These are phyloP conservation scores for Backusella sp. DNA, from an alignment of 192 early-diverging fungal species.

Conservation along the genomic window DNA sequence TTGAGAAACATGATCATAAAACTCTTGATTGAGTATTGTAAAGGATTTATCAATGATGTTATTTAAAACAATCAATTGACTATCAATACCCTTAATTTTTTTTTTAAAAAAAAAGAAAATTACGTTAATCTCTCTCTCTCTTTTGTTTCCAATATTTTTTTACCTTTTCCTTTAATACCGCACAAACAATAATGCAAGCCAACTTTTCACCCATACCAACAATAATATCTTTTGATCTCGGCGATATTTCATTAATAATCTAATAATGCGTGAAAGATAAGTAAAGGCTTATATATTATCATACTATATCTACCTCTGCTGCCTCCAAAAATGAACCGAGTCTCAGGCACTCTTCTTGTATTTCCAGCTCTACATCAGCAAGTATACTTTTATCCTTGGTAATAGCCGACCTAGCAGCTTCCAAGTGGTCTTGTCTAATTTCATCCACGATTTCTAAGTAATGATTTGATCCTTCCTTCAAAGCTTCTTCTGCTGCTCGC, in stretches of 20 bases:
- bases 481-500: constrained; percentile 34
- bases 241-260: constrained; percentile 95
- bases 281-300: neutral
- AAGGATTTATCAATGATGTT: constrained; percentile 82
- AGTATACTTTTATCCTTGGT: constrained; percentile 35
- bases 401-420: constrained; percentile 54
- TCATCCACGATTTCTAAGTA: constrained; percentile 74
- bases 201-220: constrained; percentile 94
- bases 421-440: constrained; percentile 72
- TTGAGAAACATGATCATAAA: constrained; percentile 90
- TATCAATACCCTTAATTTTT: constrained; percentile 62
- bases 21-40: constrained; percentile 87
- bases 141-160: neutral
- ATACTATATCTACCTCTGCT: constrained; percentile 54
- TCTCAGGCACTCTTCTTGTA: constrained; percentile 67
- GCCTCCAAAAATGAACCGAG: constrained; percentile 82
- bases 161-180: constrained; percentile 69
- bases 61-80: constrained; percentile 86
- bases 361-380: constrained; percentile 43
- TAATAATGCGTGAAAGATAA: constrained; percentile 7
- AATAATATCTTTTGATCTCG: constrained; percentile 93
- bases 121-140: neutral
- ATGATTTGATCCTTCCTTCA: constrained; percentile 28
- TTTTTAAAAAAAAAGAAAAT: neutral
- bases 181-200: constrained; percentile 86